Evolutionary conservation across 345 rosid species (phyloP).

Genomic region (Erysimum cheiranthoides): DNA sequence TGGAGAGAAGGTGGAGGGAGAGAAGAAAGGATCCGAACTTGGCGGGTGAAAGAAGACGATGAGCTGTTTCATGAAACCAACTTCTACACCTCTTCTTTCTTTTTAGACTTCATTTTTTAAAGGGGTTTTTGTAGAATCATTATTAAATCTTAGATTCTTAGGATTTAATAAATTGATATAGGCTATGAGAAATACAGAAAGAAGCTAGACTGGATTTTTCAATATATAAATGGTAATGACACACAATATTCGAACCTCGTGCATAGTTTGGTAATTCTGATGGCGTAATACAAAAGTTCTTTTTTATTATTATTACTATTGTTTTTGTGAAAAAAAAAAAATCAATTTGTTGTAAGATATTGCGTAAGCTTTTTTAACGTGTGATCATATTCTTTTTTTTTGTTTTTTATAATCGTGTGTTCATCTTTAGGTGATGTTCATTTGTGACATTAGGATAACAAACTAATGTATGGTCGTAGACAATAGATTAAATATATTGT

Average conservation of each 20-base stretch:
- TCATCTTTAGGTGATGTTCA: constrained; percentile 13
- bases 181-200: background rate
- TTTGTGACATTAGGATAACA: background rate
- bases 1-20: constrained; percentile 44
- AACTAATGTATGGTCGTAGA: background rate
- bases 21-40: constrained; percentile 37
- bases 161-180: constrained; percentile 10
- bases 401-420: too few relatives aligned
- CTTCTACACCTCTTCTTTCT: constrained; percentile 16
- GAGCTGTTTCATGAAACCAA: constrained; percentile 38
- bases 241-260: constrained; percentile 8
- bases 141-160: constrained; percentile 16
- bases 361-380: constrained; percentile 4
- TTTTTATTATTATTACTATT: too few relatives aligned
- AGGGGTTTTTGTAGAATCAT: background rate
- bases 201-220: background rate
- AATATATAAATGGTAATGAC: background rate
- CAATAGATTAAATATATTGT: background rate
- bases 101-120: background rate
- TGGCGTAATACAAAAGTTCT: background rate
- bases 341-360: background rate
- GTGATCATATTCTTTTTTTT: too few relatives aligned
- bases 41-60: constrained; percentile 35
- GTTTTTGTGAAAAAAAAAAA: background rate
- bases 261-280: constrained; percentile 22